These are phyloP conservation scores for Diddensiella santjacobensis DNA, from an alignment of 805 yeast species.

Conservation along the genomic window DNA sequence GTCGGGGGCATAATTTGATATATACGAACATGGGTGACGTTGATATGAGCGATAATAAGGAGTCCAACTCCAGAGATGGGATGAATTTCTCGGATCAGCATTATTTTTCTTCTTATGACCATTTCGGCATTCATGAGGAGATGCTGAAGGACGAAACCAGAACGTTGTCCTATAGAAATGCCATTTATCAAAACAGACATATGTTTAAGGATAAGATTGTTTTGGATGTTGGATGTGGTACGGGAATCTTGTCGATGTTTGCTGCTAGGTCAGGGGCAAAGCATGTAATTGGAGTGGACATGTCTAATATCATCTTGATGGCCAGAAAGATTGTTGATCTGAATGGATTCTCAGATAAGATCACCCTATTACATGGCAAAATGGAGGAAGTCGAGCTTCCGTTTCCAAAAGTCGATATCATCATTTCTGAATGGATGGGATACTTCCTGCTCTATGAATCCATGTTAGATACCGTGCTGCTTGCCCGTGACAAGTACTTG, in stretches of 20 bases:
- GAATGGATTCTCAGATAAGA: slow-evolving; percentile 81
- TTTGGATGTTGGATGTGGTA: slow-evolving; percentile 98
- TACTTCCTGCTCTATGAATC: slow-evolving; percentile 93
- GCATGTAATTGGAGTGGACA: slow-evolving; percentile 95
- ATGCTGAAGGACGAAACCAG: slow-evolving; percentile 96
- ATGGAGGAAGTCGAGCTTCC: slow-evolving; percentile 88
- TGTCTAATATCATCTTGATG: slow-evolving; percentile 94
- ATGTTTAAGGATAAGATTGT: slow-evolving; percentile 91
- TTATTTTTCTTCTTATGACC: slow-evolving; percentile 93
- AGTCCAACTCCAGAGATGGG: slow-evolving; percentile 22
- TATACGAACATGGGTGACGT: too few species aligned
- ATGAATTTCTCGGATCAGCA: slow-evolving; percentile 66
- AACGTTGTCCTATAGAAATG: slow-evolving; percentile 86
- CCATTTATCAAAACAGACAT: slow-evolving; percentile 84
- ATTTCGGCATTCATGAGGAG: slow-evolving; percentile 96
- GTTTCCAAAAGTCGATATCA: slow-evolving; percentile 84
- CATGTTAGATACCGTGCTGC: slow-evolving; percentile 88
- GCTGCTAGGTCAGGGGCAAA: slow-evolving; percentile 99
- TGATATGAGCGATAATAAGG: neutral
- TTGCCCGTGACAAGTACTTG: slow-evolving; percentile 85
- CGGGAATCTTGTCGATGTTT: slow-evolving; percentile 96
- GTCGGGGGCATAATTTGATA: too few species aligned
- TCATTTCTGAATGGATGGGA: slow-evolving; percentile 99
- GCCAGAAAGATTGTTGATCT: slow-evolving; percentile 83
- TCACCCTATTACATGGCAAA: slow-evolving; percentile 86